Percentiles rank a stretch among this genome's conserved stretches.
Evolutionary conservation across 345 rosid genomes (phyloP).

Genomic region (Eucalyptus viminalis): DNA sequence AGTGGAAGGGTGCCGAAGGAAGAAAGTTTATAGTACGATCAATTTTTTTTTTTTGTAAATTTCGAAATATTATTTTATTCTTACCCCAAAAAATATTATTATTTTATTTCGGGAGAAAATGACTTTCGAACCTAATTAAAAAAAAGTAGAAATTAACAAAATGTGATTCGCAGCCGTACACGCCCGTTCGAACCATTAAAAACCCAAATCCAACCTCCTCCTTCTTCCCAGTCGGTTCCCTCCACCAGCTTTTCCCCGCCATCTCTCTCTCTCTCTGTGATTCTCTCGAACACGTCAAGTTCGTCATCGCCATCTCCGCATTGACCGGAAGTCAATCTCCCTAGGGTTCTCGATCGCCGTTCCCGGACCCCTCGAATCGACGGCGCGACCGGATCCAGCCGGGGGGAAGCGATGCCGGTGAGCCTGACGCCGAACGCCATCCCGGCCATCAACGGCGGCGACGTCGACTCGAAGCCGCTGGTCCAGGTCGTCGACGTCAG

Average conservation of each 20-base stretch:
- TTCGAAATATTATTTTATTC: no score
- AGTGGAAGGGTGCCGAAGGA: no score
- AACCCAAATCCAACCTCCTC: background rate
- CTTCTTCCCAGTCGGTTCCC: background rate
- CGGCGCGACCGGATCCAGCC: background rate
- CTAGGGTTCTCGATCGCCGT: background rate
- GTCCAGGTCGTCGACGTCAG: conserved; percentile 71
- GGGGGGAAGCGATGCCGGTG: conserved; percentile 39
- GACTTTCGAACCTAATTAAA: background rate
- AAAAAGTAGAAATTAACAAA: background rate
- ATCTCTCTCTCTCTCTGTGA: background rate
- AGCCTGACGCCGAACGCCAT: conserved; percentile 67
- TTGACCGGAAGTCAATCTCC: background rate
- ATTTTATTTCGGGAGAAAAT: background rate
- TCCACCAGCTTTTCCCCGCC: background rate
- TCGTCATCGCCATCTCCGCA: background rate
- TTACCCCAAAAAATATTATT: background rate
- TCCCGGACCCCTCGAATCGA: background rate
- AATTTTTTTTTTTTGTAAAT: no score
- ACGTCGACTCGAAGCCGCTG: conserved; percentile 68
- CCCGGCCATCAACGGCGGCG: conserved; percentile 51
- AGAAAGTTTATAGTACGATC: no score
- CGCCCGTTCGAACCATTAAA: background rate
- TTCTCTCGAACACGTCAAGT: background rate
- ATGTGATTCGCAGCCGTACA: background rate